phyloP scores from a whole-genome alignment of 176 grass and related monocot species.

The Paspalum notatum region DNA sequence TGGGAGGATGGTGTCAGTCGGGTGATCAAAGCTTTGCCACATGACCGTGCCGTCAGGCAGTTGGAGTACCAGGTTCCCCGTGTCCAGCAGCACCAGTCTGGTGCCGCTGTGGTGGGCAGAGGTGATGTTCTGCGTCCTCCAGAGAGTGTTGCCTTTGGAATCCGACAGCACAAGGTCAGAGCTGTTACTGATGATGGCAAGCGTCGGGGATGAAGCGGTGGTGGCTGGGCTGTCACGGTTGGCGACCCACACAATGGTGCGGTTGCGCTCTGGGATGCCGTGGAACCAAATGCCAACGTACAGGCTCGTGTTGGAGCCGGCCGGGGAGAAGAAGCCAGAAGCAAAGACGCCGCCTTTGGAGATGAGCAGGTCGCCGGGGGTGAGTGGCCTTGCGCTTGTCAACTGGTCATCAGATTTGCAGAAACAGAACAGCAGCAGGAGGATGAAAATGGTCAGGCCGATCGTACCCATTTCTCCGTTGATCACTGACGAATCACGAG shows the following conservation, averaged over 20 bases:
- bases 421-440: slow-evolving; percentile 12
- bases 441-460: not conserved
- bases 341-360: slow-evolving; percentile 32
- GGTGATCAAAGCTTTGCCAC: slow-evolving; percentile 60
- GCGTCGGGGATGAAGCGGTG: not conserved
- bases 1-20: slow-evolving; percentile 36
- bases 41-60: not conserved
- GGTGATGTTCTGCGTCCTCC: not conserved
- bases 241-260: slow-evolving; percentile 41
- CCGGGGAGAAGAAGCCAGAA: slow-evolving; percentile 48
- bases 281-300: slow-evolving; percentile 55
- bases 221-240: slow-evolving; percentile 47
- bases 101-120: too few relatives aligned
- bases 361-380: slow-evolving; percentile 7
- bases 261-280: slow-evolving; percentile 6
- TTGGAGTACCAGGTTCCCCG: slow-evolving; percentile 39
- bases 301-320: not conserved
- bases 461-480: not conserved
- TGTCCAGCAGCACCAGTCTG: not conserved
- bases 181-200: slow-evolving; percentile 23
- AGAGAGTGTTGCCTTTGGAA: not conserved
- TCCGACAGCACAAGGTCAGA: slow-evolving; percentile 10
- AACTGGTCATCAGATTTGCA: slow-evolving; percentile 37
- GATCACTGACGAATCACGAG: not conserved
- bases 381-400: slow-evolving; percentile 4